phyloP scores from a whole-genome alignment of 331 rosid genomes.

The Rhamnella rubrinervis region DNA sequence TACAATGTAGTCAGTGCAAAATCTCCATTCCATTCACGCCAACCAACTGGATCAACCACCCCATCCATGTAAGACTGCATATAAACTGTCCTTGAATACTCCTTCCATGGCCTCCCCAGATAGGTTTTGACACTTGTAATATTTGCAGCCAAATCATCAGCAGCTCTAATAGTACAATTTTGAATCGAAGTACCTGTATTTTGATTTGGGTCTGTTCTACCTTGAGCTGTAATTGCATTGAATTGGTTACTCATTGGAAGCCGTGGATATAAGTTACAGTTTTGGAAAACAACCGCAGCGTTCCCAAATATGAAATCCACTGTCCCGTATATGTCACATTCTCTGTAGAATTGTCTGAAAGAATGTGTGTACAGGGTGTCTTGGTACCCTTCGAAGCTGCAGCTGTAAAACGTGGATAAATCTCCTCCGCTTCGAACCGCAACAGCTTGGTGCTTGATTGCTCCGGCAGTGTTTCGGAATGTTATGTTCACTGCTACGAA shows the following conservation, averaged over 20 bases:
- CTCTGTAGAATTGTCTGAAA: constrained; percentile 74
- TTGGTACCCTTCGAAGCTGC: constrained; percentile 85
- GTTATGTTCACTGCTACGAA: constrained; percentile 83
- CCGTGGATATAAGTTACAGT: constrained; percentile 68
- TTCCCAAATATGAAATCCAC: constrained; percentile 87
- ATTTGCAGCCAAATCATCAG: constrained; percentile 43
- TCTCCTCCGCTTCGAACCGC: constrained; percentile 79
- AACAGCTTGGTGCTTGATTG: constrained; percentile 79
- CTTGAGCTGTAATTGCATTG: constrained; percentile 86
- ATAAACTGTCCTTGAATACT: constrained; percentile 63
- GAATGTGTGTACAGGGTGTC: constrained; percentile 77
- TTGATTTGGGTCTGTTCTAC: constrained; percentile 68
- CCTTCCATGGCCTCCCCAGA: constrained; percentile 84
- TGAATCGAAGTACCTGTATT: constrained; percentile 70
- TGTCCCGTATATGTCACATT: constrained; percentile 76
- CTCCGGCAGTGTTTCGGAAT: constrained; percentile 74
- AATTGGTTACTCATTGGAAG: constrained; percentile 68
- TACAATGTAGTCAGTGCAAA: constrained; percentile 52
- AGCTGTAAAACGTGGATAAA: constrained; percentile 70
- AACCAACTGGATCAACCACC: constrained; percentile 45
- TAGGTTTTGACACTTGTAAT: constrained; percentile 33
- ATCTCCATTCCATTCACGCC: constrained; percentile 71
- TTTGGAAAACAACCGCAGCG: constrained; percentile 77
- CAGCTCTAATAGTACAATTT: constrained; percentile 54
- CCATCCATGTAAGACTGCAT: constrained; percentile 56